These are phyloP conservation scores for Coriolopsis trogii DNA, from an alignment of 1,284 basidiomycete genomes.

Conservation along the genomic window DNA sequence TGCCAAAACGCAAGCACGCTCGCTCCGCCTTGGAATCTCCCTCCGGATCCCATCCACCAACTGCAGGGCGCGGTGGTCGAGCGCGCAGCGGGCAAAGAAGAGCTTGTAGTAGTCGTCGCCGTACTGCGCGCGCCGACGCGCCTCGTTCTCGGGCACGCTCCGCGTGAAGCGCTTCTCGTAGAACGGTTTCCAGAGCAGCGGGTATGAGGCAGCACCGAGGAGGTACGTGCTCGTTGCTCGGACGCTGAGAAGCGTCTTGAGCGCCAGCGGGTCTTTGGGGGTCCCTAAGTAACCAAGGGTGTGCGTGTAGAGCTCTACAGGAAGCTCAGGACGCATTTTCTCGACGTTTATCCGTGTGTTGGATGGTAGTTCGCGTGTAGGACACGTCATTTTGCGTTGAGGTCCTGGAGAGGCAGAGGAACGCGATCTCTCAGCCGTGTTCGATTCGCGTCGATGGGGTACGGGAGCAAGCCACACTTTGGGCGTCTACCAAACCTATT, in stretches of 20 bases:
- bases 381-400: too few relatives aligned
- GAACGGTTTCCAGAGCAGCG: constrained; percentile 51
- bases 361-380: too few relatives aligned
- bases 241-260: constrained; percentile 31
- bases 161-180: constrained; percentile 53
- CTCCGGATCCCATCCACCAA: constrained; percentile 45
- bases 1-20: constrained; percentile 40
- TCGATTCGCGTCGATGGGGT: too few relatives aligned
- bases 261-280: constrained; percentile 24
- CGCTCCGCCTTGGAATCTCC: constrained; percentile 39
- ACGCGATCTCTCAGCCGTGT: too few relatives aligned
- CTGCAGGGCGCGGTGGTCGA: constrained; percentile 45
- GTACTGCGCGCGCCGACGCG: constrained; percentile 31
- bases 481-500: too few relatives aligned
- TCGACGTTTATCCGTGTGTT: not conserved
- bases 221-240: constrained; percentile 31
- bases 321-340: constrained; percentile 7
- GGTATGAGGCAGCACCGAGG: constrained; percentile 30
- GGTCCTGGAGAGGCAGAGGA: too few relatives aligned
- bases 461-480: too few relatives aligned
- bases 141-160: constrained; percentile 40
- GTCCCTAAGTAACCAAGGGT: constrained; percentile 25
- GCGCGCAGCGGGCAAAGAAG: constrained; percentile 45
- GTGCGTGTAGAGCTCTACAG: constrained; percentile 12
- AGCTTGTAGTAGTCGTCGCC: constrained; percentile 47